phyloP scores from a whole-genome alignment of 2,329 filamentous ascomycete species.

The Thelonectria discophora region DNA sequence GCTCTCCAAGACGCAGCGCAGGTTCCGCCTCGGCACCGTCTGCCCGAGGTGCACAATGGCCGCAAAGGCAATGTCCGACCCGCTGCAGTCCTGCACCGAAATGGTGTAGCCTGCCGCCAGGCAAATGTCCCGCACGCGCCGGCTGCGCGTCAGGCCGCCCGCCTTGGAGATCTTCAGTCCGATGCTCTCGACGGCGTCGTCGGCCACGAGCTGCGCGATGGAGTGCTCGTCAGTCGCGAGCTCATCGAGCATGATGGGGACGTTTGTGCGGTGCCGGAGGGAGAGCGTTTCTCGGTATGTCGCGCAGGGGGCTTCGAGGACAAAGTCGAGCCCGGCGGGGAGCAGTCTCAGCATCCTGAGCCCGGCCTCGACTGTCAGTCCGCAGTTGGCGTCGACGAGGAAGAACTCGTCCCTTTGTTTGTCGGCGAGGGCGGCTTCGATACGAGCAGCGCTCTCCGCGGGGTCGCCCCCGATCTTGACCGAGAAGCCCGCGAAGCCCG shows the following conservation, averaged over 20 bases:
- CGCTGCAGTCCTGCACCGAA: constrained; percentile 31
- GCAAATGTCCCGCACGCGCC: constrained; percentile 31
- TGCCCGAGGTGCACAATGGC: constrained; percentile 33
- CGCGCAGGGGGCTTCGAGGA: constrained; percentile 33
- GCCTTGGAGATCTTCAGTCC: constrained; percentile 35
- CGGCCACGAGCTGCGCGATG: constrained; percentile 27
- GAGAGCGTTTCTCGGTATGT: constrained; percentile 29
- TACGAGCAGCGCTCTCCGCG: constrained; percentile 22
- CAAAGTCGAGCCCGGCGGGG: constrained; percentile 30
- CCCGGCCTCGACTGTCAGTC: constrained; percentile 30
- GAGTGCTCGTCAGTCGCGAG: constrained; percentile 28
- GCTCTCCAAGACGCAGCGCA: constrained; percentile 31
- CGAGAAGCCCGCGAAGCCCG: constrained; percentile 28
- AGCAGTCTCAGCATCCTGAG: constrained; percentile 31
- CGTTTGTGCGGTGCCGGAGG: constrained; percentile 23
- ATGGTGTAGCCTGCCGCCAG: constrained; percentile 32
- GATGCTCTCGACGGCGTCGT: constrained; percentile 32
- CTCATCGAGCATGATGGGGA: constrained; percentile 33
- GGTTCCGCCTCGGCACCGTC: constrained; percentile 26
- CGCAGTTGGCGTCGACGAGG: constrained; percentile 30
- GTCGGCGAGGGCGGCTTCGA: constrained; percentile 28
- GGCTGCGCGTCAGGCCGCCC: constrained; percentile 29
- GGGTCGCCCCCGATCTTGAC: constrained; percentile 33
- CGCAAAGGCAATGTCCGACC: constrained; percentile 32
- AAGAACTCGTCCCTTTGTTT: constrained; percentile 33